Conservation (phyloP, 2,329 filamentous ascomycete genomes). For the Fusarium subglutinans region DNA sequence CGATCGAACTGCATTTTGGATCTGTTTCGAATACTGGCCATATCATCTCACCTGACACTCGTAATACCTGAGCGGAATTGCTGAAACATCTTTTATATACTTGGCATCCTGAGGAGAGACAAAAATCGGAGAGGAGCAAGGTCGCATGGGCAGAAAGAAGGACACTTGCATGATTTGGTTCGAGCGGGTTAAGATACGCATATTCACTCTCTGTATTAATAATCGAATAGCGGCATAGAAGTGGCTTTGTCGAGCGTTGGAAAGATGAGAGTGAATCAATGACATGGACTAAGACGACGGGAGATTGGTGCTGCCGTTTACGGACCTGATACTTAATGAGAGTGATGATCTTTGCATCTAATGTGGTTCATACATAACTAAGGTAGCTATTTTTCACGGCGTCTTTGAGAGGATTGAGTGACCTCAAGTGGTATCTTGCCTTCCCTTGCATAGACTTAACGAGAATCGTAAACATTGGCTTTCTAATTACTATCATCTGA, state of each 20-base stretch:
- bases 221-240: constrained; percentile 30
- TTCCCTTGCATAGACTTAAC: not conserved
- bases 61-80: constrained; percentile 12
- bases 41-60: not conserved
- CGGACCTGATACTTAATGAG: constrained; percentile 29
- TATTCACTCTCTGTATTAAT: constrained; percentile 30
- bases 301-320: constrained; percentile 23
- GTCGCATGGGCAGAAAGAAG: not conserved
- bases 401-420: not conserved
- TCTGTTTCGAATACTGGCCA: not conserved
- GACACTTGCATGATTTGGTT: constrained; percentile 18
- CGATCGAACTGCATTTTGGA: not conserved
- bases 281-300: not conserved
- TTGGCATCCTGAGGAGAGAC: constrained; percentile 10
- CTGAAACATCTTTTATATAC: constrained; percentile 5
- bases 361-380: not conserved
- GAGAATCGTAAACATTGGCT: not conserved
- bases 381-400: not conserved
- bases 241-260: constrained; percentile 11
- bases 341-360: constrained; percentile 35
- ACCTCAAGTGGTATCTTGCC: not conserved
- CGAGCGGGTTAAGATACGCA: constrained; percentile 11
- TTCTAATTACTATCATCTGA: not conserved
- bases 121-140: constrained; percentile 1
- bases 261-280: constrained; percentile 13